Percentiles rank a stretch among this genome's conserved stretches.
Evolutionary conservation across 768 basidiomycete genomes (phyloP).

Genomic region (Fibroporia radiculosa): DNA sequence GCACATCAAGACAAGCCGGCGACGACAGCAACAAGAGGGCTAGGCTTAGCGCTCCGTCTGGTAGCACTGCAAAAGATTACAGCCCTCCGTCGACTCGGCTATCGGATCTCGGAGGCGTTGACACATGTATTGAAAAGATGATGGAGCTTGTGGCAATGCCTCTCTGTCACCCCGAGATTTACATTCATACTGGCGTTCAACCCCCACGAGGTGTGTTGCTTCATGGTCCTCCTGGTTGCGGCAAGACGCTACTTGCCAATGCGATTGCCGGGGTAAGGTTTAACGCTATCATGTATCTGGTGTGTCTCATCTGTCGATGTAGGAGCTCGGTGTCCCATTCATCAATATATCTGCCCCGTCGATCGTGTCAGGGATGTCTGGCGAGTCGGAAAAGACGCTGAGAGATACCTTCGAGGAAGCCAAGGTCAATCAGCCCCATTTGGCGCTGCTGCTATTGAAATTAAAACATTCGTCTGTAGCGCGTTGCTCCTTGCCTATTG

Average conservation of each 20-base stretch:
- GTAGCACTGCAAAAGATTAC: slow-evolving; percentile 50
- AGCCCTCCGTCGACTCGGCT: slow-evolving; percentile 69
- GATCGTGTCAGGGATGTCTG: slow-evolving; percentile 96
- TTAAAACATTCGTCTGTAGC: slow-evolving; percentile 32
- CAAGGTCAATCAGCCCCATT: slow-evolving; percentile 55
- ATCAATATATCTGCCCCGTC: slow-evolving; percentile 93
- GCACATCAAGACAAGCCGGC: slow-evolving; percentile 36
- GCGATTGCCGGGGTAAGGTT: slow-evolving; percentile 86
- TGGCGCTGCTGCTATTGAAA: background rate
- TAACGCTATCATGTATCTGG: background rate
- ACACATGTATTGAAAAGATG: slow-evolving; percentile 82
- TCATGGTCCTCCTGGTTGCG: slow-evolving; percentile 95
- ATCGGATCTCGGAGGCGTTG: slow-evolving; percentile 84
- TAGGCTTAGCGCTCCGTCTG: slow-evolving; percentile 31
- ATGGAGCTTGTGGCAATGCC: slow-evolving; percentile 97
- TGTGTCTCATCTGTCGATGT: slow-evolving; percentile 4
- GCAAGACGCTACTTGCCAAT: slow-evolving; percentile 90
- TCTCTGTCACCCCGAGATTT: slow-evolving; percentile 90
- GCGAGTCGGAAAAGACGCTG: slow-evolving; percentile 95
- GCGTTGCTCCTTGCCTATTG: slow-evolving; percentile 84
- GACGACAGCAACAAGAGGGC: slow-evolving; percentile 55
- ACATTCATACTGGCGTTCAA: slow-evolving; percentile 86
- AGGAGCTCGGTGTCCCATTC: slow-evolving; percentile 92
- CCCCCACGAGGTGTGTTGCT: slow-evolving; percentile 88
- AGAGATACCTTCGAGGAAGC: slow-evolving; percentile 97